Conservation (phyloP, 306 rosid species). For the Abrus precatorius region DNA sequence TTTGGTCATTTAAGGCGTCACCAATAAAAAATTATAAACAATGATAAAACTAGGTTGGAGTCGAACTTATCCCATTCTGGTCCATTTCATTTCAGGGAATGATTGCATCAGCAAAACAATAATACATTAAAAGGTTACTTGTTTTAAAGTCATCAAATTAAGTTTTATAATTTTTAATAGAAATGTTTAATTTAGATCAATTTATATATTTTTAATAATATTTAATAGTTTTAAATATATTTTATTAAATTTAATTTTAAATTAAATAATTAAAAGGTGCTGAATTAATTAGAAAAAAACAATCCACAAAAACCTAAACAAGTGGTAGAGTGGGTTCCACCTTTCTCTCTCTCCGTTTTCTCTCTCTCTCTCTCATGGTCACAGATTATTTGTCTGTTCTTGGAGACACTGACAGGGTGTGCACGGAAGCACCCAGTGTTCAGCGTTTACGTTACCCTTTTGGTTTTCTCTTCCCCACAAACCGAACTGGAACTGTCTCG, state of each 20-base stretch:
- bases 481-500: slow-evolving; percentile 35
- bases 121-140: neutral
- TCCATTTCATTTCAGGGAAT: slow-evolving; percentile 26
- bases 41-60: slow-evolving; percentile 13
- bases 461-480: slow-evolving; percentile 43
- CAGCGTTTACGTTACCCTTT: slow-evolving; percentile 38
- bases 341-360: neutral
- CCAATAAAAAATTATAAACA: neutral
- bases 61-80: slow-evolving; percentile 31
- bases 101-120: neutral
- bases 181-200: no score
- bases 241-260: no score
- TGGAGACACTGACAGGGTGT: slow-evolving; percentile 20
- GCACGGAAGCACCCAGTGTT: neutral
- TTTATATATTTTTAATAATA: no score
- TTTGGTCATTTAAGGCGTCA: neutral
- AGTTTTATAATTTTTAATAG: no score
- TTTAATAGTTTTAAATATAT: no score
- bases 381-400: slow-evolving; percentile 41
- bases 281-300: neutral
- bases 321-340: slow-evolving; percentile 36
- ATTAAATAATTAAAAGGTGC: no score
- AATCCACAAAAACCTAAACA: neutral
- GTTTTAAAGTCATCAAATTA: no score
- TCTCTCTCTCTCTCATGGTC: slow-evolving; percentile 30